These are phyloP conservation scores for Hypoxylon intermedium DNA, from an alignment of 495 filamentous ascomycete genomes.

Conservation along the genomic window DNA sequence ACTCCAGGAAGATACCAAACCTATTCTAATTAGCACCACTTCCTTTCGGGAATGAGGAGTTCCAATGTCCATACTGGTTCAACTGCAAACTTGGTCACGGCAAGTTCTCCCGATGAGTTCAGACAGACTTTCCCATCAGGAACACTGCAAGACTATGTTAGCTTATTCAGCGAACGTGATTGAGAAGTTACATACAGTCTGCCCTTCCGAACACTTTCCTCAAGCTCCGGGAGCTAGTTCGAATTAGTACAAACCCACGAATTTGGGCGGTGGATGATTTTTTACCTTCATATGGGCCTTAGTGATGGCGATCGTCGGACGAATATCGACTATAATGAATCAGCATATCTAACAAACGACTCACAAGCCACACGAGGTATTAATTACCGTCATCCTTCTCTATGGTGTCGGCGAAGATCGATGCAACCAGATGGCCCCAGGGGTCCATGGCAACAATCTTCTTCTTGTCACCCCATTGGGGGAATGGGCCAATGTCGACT, in stretches of 20 bases:
- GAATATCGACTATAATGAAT: constrained; percentile 71
- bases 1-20: constrained; percentile 97
- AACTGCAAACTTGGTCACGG: constrained; percentile 95
- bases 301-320: constrained; percentile 93
- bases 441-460: constrained; percentile 99
- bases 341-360: constrained; percentile 6
- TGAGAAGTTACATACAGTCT: constrained; percentile 58
- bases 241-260: constrained; percentile 28
- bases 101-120: constrained; percentile 81
- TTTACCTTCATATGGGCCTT: constrained; percentile 88
- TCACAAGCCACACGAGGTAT: not conserved
- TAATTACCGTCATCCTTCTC: constrained; percentile 64
- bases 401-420: constrained; percentile 75
- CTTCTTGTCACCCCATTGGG: constrained; percentile 86
- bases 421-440: constrained; percentile 86
- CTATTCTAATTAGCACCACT: constrained; percentile 30
- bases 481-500: constrained; percentile 83
- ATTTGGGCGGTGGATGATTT: not conserved
- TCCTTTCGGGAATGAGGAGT: not conserved
- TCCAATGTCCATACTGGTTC: constrained; percentile 69
- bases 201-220: constrained; percentile 80
- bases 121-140: constrained; percentile 93
- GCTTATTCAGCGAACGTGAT: not conserved
- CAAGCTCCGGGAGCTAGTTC: constrained; percentile 79
- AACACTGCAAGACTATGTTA: constrained; percentile 50